Evolutionary conservation across 352 stramenopile species (phyloP).

Genomic region (Thraustotheca clavata): DNA sequence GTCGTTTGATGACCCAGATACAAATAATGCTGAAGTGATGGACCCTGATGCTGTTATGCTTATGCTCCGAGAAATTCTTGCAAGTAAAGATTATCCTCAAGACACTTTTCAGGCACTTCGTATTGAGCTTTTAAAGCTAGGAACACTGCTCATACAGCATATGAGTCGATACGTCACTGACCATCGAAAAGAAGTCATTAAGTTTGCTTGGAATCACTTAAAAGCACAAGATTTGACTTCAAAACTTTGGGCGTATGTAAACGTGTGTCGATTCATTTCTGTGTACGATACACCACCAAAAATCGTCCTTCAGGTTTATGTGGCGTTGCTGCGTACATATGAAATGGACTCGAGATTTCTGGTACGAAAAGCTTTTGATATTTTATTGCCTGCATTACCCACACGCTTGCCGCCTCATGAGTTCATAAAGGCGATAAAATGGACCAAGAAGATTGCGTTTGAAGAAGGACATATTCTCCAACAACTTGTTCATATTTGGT

Average conservation of each 20-base stretch:
- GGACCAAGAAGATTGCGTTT: constrained; percentile 96
- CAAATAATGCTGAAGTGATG: constrained; percentile 80
- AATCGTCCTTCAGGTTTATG: constrained; percentile 96
- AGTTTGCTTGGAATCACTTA: constrained; percentile 97
- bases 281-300: constrained; percentile 94
- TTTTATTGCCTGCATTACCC: constrained; percentile 90
- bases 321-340: constrained; percentile 90
- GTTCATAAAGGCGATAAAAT: constrained; percentile 95
- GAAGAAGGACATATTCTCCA: constrained; percentile 94
- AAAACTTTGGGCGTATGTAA: constrained; percentile 97
- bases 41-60: constrained; percentile 80
- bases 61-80: constrained; percentile 83
- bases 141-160: constrained; percentile 93
- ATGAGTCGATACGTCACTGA: constrained; percentile 89
- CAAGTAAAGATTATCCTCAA: constrained; percentile 66
- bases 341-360: constrained; percentile 93
- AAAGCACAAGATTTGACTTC: constrained; percentile 92
- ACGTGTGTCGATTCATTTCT: constrained; percentile 95
- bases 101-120: constrained; percentile 71
- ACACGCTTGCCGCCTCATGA: constrained; percentile 85
- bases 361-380: constrained; percentile 91
- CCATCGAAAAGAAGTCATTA: constrained; percentile 96
- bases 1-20: constrained; percentile 69
- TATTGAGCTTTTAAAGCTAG: constrained; percentile 92
- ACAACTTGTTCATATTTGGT: constrained; percentile 97